Conservation (phyloP, 345 rosid genomes). For the Microcos paniculata region DNA sequence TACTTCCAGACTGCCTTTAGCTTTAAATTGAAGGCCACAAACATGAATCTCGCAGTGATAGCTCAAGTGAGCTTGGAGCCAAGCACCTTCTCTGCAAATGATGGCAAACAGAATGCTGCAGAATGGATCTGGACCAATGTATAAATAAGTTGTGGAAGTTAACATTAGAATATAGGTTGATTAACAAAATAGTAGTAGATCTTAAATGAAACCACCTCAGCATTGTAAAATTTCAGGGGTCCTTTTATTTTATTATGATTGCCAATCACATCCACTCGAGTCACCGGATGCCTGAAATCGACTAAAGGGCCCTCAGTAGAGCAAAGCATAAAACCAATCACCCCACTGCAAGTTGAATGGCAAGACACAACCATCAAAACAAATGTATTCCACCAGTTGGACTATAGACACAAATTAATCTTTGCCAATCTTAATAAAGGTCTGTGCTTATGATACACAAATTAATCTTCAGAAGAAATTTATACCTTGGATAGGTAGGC, state of each 20-base stretch:
- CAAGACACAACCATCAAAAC: not conserved
- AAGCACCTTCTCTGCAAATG: not conserved
- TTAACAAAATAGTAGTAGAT: not conserved
- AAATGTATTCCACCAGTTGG: not conserved
- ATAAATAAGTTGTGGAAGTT: not conserved
- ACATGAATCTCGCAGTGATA: not conserved
- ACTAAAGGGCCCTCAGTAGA: slow-evolving; percentile 69
- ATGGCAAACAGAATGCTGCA: not conserved
- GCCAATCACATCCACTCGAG: slow-evolving; percentile 75
- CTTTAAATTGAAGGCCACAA: not conserved
- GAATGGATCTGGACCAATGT: not conserved
- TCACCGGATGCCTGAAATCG: slow-evolving; percentile 69
- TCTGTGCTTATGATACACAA: not conserved
- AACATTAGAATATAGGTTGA: not conserved
- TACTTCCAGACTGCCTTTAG: not conserved
- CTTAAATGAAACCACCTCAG: slow-evolving; percentile 47
- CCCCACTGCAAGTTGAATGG: slow-evolving; percentile 48
- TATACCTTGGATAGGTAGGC: slow-evolving; percentile 89
- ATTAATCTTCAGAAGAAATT: not conserved
- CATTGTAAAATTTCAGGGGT: slow-evolving; percentile 69
- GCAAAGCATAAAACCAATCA: slow-evolving; percentile 77
- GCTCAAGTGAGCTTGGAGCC: not conserved
- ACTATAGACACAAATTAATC: not conserved
- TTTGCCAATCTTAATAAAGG: not conserved
- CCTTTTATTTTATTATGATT: slow-evolving; percentile 54